phyloP scores from a whole-genome alignment of 108 stramenopile species.

The Pseudonitzschia delicatissima region DNA sequence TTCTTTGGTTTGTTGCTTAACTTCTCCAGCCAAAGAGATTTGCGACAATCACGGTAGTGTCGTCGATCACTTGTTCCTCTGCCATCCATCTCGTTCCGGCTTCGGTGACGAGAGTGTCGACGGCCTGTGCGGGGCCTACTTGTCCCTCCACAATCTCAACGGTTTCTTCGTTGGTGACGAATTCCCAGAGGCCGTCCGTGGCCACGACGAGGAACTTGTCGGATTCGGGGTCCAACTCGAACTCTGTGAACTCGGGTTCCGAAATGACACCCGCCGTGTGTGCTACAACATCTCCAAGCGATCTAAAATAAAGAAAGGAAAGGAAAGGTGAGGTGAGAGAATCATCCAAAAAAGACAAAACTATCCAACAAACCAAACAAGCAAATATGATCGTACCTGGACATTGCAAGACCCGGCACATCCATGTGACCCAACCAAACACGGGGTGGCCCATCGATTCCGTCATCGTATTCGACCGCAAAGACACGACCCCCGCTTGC shows the following conservation, averaged over 20 bases:
- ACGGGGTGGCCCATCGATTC: conserved; percentile 97
- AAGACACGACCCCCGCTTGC: conserved; percentile 95
- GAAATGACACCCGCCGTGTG: conserved; percentile 97
- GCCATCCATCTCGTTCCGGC: conserved; percentile 95
- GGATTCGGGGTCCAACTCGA: conserved; percentile 67
- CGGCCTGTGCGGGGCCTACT: conserved; percentile 82
- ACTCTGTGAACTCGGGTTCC: conserved; percentile 92
- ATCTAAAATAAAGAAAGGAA: conserved; percentile 43
- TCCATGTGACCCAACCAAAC: conserved; percentile 99
- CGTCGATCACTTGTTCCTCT: conserved; percentile 98
- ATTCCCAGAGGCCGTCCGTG: conserved; percentile 98
- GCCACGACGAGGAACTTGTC: conserved; percentile 93
- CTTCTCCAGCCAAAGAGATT: conserved; percentile 82
- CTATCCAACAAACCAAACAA: background rate
- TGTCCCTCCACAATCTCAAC: conserved; percentile 83
- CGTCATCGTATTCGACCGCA: conserved; percentile 98
- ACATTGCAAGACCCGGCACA: conserved; percentile 98
- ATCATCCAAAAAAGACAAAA: conserved; percentile 6
- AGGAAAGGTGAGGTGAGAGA: background rate
- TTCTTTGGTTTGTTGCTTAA: background rate
- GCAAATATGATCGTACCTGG: conserved; percentile 42
- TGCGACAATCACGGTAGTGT: conserved; percentile 97
- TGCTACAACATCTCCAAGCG: conserved; percentile 95
- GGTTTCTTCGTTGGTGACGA: conserved; percentile 92
- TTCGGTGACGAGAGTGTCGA: conserved; percentile 89